These are phyloP conservation scores for Backusella macrospora DNA, from an alignment of 192 early-diverging fungal species.

Conservation along the genomic window DNA sequence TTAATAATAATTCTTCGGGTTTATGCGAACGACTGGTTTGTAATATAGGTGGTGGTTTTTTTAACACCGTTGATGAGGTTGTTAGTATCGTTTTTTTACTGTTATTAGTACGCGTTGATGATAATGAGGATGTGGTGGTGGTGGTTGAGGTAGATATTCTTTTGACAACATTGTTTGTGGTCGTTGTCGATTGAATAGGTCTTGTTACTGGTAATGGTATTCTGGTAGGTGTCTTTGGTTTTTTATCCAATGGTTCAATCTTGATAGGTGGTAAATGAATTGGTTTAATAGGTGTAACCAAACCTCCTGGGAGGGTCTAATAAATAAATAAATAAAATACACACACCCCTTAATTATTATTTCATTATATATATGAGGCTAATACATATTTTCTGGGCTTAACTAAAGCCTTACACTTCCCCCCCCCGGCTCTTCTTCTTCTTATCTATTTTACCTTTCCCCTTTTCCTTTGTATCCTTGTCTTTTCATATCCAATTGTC, in stretches of 20 bases:
- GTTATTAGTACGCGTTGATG: not conserved
- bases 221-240: constrained; percentile 22
- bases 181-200: not conserved
- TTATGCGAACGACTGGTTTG: constrained; percentile 3
- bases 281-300: constrained; percentile 15
- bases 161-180: not conserved
- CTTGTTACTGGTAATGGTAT: constrained; percentile 21
- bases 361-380: not conserved
- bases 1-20: constrained; percentile 6
- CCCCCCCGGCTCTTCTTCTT: too few relatives aligned
- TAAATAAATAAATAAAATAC: not conserved
- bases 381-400: too few relatives aligned
- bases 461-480: constrained; percentile 5
- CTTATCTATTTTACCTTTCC: not conserved
- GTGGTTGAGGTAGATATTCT: not conserved
- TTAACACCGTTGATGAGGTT: not conserved
- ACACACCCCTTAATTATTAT: not conserved
- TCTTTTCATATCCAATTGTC: not conserved
- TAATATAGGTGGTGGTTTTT: not conserved
- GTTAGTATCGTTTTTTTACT: not conserved
- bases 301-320: constrained; percentile 24
- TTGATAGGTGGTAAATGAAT: constrained; percentile 23
- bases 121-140: not conserved
- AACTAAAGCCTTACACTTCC: too few relatives aligned
- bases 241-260: constrained; percentile 18